These are phyloP conservation scores for Strigomonas culicis DNA, from an alignment of 208 protist genomes.

Conservation along the genomic window DNA sequence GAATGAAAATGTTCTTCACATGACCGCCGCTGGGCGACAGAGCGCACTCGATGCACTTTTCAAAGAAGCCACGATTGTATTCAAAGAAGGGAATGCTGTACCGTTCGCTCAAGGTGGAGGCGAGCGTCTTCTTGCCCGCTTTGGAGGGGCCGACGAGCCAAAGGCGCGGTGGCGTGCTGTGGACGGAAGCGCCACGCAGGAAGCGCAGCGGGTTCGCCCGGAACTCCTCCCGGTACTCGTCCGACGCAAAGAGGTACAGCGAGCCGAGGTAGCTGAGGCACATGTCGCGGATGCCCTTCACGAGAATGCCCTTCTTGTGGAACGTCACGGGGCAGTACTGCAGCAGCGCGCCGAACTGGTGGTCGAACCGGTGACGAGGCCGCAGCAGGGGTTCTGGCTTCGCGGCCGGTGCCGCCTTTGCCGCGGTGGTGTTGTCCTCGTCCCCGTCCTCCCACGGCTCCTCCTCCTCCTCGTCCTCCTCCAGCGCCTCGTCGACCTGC, in stretches of 20 bases:
- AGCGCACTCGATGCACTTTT: conserved; percentile 64
- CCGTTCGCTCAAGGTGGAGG: conserved; percentile 31
- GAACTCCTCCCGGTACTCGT: conserved; percentile 55
- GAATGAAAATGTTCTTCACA: conserved; percentile 62
- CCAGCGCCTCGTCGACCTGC: conserved; percentile 45
- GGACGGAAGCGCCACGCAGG: conserved; percentile 32
- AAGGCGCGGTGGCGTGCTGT: conserved; percentile 59
- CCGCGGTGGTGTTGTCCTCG: conserved; percentile 26
- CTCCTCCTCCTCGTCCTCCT: conserved; percentile 49
- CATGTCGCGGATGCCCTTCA: conserved; percentile 59
- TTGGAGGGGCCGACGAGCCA: conserved; percentile 71
- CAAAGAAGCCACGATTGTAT: conserved; percentile 74
- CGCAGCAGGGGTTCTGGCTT: conserved; percentile 33
- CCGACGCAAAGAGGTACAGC: conserved; percentile 77
- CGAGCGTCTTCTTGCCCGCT: conserved; percentile 76
- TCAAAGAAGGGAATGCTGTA: conserved; percentile 67
- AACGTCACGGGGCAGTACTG: conserved; percentile 87
- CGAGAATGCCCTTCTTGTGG: conserved; percentile 55
- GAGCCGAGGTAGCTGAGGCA: conserved; percentile 49
- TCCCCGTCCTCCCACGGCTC: conserved; percentile 47
- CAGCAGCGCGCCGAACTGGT: conserved; percentile 76
- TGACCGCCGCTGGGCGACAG: conserved; percentile 39
- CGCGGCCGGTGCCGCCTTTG: conserved; percentile 2
- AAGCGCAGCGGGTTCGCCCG: conserved; percentile 65
- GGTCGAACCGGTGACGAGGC: conserved; percentile 53